Conservation (phyloP, 192 early-diverging fungal species). For the Backusella circina region DNA sequence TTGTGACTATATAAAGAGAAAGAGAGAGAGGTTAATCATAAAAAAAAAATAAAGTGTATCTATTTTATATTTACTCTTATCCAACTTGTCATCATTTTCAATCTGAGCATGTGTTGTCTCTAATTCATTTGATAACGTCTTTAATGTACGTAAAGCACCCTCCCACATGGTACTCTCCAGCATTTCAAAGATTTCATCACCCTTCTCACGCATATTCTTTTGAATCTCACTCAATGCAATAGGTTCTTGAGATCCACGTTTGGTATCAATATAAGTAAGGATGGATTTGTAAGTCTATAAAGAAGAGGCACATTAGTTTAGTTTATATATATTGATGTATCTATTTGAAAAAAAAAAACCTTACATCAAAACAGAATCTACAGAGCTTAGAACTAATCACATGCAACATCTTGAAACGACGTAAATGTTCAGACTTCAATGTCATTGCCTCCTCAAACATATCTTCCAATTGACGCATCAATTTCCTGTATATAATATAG, state of each 20-base stretch:
- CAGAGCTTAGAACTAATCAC: slow-evolving; percentile 42
- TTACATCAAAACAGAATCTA: slow-evolving; percentile 45
- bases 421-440: slow-evolving; percentile 41
- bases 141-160: slow-evolving; percentile 46
- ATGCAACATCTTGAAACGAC: slow-evolving; percentile 43
- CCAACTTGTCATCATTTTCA: slow-evolving; percentile 50
- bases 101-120: slow-evolving; percentile 40
- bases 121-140: slow-evolving; percentile 43
- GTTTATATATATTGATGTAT: too few relatives aligned
- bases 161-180: slow-evolving; percentile 60
- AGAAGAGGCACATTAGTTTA: neutral
- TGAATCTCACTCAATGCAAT: slow-evolving; percentile 41
- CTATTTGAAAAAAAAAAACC: neutral
- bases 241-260: slow-evolving; percentile 38
- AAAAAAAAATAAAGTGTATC: neutral
- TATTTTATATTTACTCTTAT: slow-evolving; percentile 37
- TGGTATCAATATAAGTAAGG: slow-evolving; percentile 38
- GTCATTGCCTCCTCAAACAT: slow-evolving; percentile 40
- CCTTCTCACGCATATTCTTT: slow-evolving; percentile 49
- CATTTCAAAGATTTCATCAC: slow-evolving; percentile 51
- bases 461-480: slow-evolving; percentile 63
- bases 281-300: slow-evolving; percentile 32
- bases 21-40: neutral
- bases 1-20: slow-evolving; percentile 27
- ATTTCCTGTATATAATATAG: slow-evolving; percentile 40